Percentiles rank a stretch among this genome's conserved stretches.
phyloP scores from a whole-genome alignment of 169 alveolate genomes.

The Eimeria brunetti region DNA sequence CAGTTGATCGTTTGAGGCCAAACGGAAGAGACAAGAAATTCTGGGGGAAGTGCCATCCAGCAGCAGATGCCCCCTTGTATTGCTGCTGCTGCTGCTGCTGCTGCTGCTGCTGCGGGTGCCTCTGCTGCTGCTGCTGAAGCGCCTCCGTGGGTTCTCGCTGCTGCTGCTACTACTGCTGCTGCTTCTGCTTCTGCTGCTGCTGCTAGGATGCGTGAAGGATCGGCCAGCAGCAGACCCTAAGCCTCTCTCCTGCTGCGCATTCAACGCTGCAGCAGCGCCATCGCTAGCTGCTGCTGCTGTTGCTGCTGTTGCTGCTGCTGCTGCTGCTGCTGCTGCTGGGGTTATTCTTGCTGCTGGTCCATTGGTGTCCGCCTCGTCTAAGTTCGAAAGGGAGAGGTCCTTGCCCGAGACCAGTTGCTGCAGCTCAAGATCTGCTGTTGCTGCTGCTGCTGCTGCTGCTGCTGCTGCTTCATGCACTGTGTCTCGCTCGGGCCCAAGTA shows the following conservation, averaged over 20 bases:
- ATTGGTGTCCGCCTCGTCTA: background rate
- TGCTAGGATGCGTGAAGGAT: background rate
- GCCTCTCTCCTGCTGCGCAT: background rate
- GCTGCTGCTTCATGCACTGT: background rate
- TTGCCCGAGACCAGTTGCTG: background rate
- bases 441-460: background rate
- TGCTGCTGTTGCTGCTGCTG: too few relatives aligned
- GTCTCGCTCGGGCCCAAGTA: background rate
- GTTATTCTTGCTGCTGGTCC: conserved; percentile 8
- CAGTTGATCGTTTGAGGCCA: background rate
- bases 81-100: conserved; percentile 19
- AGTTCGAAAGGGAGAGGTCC: background rate
- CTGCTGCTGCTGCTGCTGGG: conserved; percentile 19
- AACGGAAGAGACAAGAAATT: background rate
- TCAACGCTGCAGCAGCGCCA: background rate
- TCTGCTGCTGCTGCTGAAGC: background rate
- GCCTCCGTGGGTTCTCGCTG: background rate
- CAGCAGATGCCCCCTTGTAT: background rate
- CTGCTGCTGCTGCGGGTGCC: conserved; percentile 11
- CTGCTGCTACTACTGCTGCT: background rate
- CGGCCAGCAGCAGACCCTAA: background rate
- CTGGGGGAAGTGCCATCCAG: background rate
- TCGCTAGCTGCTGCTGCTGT: too few relatives aligned
- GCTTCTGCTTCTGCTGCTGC: conserved; percentile 11
- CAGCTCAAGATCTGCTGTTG: background rate